Base-by-base conservation (phyloP, 2,329 filamentous ascomycete species). In the Septoria linicola region DNA sequence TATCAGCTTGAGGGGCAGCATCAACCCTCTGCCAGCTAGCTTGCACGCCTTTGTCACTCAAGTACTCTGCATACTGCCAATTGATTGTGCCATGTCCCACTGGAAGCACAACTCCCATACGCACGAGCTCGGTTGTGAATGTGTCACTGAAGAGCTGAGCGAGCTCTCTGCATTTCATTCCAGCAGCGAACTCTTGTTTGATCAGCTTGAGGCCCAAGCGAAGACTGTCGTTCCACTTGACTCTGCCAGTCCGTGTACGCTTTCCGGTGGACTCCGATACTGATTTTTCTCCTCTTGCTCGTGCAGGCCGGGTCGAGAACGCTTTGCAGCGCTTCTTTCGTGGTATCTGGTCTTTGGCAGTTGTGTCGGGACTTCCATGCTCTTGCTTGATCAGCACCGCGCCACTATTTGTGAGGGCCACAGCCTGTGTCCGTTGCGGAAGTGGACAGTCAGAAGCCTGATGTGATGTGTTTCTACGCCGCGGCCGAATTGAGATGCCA, bases 141-240 rank as follows among this genome's bases (percentile, higher is more conserved):
- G 35, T 37, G 35, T 37, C 35, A 7, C 35, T 37, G 35, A 37
- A 37, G 8, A 37, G 17, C 16, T 37, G 35, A 37, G 35, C 35
- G 14, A 20, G 16, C 16, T 19, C n/a, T 11, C 5, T 19, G 13
- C 35, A 13, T 10, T 17, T 37, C 4, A 14, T 10, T 10, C 17
- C 16, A 16, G n/a, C 17, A 8, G 35, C n/a, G 16, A 17, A 37
- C 35, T 37, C 35, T 8, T 37, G 35, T 16, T 17, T 37, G 16
- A 37, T 37, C 4, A 37, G 35, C 35, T 37, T 37, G n/a, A 37
- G 35, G 8, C 35, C 35, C 11, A 37, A 16, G 8, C 35, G 35
- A 37, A 37, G 16, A 8, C n/a, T 37, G 19, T 37, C 35, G 16
- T 37, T 37, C 35, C 35, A 37, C 17, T 17, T 37, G 3, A 37